Base-by-base conservation (phyloP, 768 basidiomycete genomes). In the Agrocybe praecox region DNA sequence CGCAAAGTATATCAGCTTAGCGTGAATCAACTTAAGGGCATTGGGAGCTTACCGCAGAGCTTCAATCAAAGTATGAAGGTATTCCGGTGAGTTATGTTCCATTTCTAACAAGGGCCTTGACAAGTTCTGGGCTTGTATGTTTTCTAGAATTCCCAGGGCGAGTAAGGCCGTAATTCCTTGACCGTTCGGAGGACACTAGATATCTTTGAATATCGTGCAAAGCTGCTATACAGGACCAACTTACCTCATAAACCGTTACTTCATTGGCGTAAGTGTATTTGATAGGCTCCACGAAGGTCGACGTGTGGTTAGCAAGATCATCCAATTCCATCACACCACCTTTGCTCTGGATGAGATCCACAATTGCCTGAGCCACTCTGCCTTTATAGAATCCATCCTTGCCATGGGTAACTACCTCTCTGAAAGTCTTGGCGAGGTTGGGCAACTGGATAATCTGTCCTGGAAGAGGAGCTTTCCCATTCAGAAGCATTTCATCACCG, bases 311-410 rank as follows among this genome's bases (percentile, higher is more conserved):
- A n/a, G 89, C 90, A 40, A 99, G 84, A 70, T 99, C 97, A n/a
- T 89, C 86, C 12, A 98, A 80, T 49, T 89, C 89, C 95, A 99
- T 96, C 8, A 95, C 82, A 18, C 97, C 97, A 17, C 96, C 96
- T 63, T 89, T 82, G 70, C 84, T 87, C 71, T 92, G 76, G 48
- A 97, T 83, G 26, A 98, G 79, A 48, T 94, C 86, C 9, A 96
- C 90, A 53, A 97, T 91, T 2, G 91, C 92, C 69, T 96, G 78
- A 0, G 97, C 97, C 15, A 98, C 72, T 15, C 91, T 78, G 1
- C 97, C 97, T 67, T 88, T 93, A 75, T 99, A 99, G 72, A 94
- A 99, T 0, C 96, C 97, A 55, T 89, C 87, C 65, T 90, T 94
- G 2, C 96, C 96, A 14, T 94, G 74, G 59, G 84, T 80, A 0